These are phyloP conservation scores for Kodamaea jinghongensis DNA, from an alignment of 805 yeast species.

Conservation along the genomic window DNA sequence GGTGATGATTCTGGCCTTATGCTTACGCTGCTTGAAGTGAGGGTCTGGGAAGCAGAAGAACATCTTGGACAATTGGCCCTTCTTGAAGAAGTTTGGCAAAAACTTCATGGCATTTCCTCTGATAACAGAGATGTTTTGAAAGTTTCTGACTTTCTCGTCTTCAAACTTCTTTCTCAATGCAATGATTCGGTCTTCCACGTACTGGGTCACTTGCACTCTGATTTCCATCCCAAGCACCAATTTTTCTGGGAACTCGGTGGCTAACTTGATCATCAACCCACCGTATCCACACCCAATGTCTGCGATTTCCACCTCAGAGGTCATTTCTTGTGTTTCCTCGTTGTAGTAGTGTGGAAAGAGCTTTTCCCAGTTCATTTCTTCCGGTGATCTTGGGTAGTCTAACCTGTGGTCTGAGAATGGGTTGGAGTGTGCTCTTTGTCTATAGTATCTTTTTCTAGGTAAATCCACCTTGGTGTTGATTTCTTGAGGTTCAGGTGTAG, in stretches of 20 bases:
- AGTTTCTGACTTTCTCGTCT: constrained; percentile 38
- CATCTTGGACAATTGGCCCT: constrained; percentile 82
- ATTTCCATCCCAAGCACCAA: constrained; percentile 94
- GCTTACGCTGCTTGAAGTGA: constrained; percentile 95
- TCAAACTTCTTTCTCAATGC: constrained; percentile 69
- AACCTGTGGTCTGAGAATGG: constrained; percentile 94
- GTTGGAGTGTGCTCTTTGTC: constrained; percentile 97
- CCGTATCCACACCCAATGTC: constrained; percentile 99
- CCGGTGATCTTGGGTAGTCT: constrained; percentile 82
- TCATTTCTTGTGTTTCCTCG: constrained; percentile 40
- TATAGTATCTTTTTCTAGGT: constrained; percentile 82
- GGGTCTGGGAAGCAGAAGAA: constrained; percentile 99
- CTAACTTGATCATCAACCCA: constrained; percentile 77
- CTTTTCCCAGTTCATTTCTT: constrained; percentile 81
- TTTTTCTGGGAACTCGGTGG: constrained; percentile 71
- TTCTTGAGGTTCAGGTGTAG: constrained; percentile 13
- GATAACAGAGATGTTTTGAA: constrained; percentile 83
- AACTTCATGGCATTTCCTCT: constrained; percentile 98
- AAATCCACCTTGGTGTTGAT: constrained; percentile 42
- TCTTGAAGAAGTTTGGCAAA: constrained; percentile 85
- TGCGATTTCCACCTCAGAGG: constrained; percentile 73
- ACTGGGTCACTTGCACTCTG: constrained; percentile 95
- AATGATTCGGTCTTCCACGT: constrained; percentile 90
- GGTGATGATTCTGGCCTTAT: constrained; percentile 94
- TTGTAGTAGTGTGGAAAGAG: constrained; percentile 64